Conservation (phyloP, 2,329 filamentous ascomycete species). For the Neopestalotiopsis sp. region DNA sequence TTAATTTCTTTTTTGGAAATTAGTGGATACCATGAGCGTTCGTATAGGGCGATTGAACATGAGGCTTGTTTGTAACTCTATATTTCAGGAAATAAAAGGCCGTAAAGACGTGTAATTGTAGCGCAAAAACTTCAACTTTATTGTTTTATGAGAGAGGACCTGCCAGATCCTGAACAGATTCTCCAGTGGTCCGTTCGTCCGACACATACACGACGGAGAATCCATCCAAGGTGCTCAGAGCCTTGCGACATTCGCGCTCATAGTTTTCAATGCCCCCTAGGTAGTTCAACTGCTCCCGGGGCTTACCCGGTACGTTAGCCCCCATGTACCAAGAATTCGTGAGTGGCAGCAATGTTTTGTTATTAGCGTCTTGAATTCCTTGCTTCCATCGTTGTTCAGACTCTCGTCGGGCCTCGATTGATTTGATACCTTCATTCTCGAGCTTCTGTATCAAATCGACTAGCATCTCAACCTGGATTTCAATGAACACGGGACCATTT, state of each 20-base stretch:
- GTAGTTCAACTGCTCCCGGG: slow-evolving; percentile 12
- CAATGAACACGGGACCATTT: slow-evolving; percentile 9
- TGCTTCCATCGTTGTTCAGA: slow-evolving; percentile 5
- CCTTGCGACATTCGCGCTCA: neutral
- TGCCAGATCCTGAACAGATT: neutral
- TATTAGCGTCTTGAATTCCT: slow-evolving; percentile 11
- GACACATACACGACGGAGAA: neutral
- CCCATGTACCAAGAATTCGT: slow-evolving; percentile 11
- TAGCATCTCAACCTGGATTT: neutral
- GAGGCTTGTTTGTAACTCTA: too few species aligned
- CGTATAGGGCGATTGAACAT: too few species aligned
- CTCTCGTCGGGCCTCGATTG: neutral
- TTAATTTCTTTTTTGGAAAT: too few species aligned
- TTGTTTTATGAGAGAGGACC: too few species aligned
- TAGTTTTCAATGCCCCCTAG: slow-evolving; percentile 2
- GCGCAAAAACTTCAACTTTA: too few species aligned
- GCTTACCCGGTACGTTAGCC: slow-evolving; percentile 7
- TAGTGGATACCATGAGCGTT: too few species aligned
- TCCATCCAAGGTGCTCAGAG: neutral
- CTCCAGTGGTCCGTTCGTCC: neutral
- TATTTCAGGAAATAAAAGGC: too few species aligned
- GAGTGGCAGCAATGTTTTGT: neutral
- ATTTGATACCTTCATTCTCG: neutral
- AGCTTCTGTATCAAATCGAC: neutral
- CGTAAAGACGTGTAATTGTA: too few species aligned